phyloP scores from a whole-genome alignment of 1,139 yeast species.

The Candida glucosophila region DNA sequence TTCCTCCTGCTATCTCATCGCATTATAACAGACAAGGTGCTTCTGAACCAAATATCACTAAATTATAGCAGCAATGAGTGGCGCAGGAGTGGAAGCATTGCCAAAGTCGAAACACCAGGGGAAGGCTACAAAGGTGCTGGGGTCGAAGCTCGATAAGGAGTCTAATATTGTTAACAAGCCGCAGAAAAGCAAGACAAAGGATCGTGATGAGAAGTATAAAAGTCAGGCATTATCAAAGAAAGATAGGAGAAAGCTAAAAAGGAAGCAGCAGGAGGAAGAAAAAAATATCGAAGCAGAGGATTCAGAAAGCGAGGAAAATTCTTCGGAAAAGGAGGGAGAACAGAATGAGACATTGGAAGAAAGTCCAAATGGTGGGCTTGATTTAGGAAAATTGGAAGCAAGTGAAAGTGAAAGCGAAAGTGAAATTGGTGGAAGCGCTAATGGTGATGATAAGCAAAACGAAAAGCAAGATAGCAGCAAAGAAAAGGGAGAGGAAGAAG shows the following conservation, averaged over 20 bases:
- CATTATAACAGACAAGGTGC: no score
- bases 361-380: constrained; percentile 29
- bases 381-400: constrained; percentile 50
- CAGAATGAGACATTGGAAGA: constrained; percentile 14
- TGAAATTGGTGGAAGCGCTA: constrained; percentile 33
- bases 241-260: constrained; percentile 56
- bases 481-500: constrained; percentile 33
- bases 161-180: no score
- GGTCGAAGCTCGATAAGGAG: no score
- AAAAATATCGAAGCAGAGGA: constrained; percentile 14
- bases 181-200: no score
- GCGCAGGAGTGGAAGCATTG: no score
- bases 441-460: constrained; percentile 28
- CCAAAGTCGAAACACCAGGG: no score
- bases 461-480: constrained; percentile 35
- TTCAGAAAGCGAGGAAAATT: constrained; percentile 19
- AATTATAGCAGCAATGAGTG: no score
- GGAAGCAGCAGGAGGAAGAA: constrained; percentile 24
- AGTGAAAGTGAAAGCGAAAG: constrained; percentile 31
- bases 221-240: constrained; percentile 49
- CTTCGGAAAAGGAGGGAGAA: constrained; percentile 19
- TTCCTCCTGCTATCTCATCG: no score
- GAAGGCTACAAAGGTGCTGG: no score
- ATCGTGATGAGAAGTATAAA: no score
- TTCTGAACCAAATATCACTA: no score